Conservation (phyloP, 1,284 basidiomycete species). For the Nidula niveotomentosa region DNA sequence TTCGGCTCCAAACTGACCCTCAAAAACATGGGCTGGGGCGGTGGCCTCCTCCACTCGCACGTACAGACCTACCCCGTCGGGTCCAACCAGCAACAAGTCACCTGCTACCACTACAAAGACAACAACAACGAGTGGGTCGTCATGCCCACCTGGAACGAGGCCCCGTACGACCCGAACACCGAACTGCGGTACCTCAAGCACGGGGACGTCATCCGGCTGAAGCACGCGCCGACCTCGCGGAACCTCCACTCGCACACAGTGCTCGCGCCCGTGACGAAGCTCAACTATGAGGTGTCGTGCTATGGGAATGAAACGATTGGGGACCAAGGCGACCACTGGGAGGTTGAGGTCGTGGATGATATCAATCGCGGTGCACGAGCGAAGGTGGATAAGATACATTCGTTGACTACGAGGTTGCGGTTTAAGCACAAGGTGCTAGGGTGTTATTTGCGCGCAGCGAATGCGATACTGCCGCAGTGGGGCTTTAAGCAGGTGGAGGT, state of each 20-base stretch:
- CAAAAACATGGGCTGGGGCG: conserved; percentile 99
- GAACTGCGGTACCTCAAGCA: conserved; percentile 75
- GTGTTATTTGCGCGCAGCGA: conserved; percentile 91
- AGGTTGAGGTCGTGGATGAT: conserved; percentile 94
- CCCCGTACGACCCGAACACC: conserved; percentile 60
- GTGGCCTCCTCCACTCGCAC: conserved; percentile 95
- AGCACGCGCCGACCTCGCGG: conserved; percentile 80
- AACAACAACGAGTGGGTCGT: conserved; percentile 94
- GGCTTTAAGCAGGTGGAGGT: conserved; percentile 99
- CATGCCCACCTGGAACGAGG: conserved; percentile 80
- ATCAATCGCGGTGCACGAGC: conserved; percentile 55
- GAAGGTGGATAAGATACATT: conserved; percentile 74
- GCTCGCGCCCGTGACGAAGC: conserved; percentile 87
- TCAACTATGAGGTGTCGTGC: conserved; percentile 89
- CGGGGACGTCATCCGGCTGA: conserved; percentile 81
- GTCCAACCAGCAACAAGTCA: conserved; percentile 94
- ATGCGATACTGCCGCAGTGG: conserved; percentile 93
- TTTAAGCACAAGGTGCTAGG: conserved; percentile 79
- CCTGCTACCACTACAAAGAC: conserved; percentile 99
- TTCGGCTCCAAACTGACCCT: conserved; percentile 91
- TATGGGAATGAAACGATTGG: conserved; percentile 91
- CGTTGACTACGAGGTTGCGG: conserved; percentile 87
- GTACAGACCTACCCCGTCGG: conserved; percentile 92
- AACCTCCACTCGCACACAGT: conserved; percentile 93
- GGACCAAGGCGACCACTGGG: conserved; percentile 90